Evolutionary conservation across 345 rosid species (phyloP), one percentile per base, ranked within the genome.

Genomic region (Arabis hirsuta): DNA sequence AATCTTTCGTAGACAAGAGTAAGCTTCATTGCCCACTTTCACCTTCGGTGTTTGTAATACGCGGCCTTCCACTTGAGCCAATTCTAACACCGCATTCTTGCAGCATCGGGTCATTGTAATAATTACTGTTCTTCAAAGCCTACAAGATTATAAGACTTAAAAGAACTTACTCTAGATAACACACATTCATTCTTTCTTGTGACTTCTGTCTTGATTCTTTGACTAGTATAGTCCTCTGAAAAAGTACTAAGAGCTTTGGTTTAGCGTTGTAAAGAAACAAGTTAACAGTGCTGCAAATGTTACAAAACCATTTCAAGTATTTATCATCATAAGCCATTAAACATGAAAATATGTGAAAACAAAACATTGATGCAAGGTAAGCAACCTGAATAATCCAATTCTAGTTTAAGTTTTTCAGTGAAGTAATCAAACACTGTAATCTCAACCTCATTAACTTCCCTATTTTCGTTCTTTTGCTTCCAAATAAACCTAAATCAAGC

Each of bases 251-350:
- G 65, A 22, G 96, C 79, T 78, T 92, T 92, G 1, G 92, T 87
- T 75, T 92, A 92, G 5, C 96, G 91, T 78, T 92, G 98, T 55
- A 92, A 81, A 44, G 96, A 83, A 32, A 92, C 85, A 82, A 92
- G 73, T 2, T 72, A 11, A 72, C 98, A 92, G 31, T 83, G 95
- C 98, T 92, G 61, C 54, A 41, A 27, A 54, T 57, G 50, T 32
- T 5, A 32, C 7, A 16, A 24, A 31, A 43, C 9, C 22, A 42
- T 20, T 24, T 9, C 32, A 64, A 34, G 22, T 3, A 36, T 36
- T 7, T 7, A 20, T 20, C 22, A 8, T 36, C 9, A 36, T 7
- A 36, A 36, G 39, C 39, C 2, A 7, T 36, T 2, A n/a, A 36
- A 58, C 58, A 29, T 57, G 46, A 36, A 11, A 36, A 16, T 26